Conservation (phyloP, 257 asterid species). For the Nicotiana paniculata region DNA sequence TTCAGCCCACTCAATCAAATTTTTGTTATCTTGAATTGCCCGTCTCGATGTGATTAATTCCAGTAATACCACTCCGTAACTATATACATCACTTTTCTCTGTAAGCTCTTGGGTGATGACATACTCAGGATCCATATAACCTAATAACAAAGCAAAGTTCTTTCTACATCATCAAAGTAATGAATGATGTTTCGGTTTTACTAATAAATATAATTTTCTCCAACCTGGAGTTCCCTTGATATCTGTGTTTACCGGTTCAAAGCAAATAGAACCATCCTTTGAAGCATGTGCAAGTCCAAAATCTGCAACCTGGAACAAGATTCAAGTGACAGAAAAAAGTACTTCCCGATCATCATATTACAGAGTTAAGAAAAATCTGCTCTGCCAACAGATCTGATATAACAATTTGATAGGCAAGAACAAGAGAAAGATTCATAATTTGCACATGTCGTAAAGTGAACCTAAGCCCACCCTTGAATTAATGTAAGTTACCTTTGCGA, state of each 20-base stretch:
- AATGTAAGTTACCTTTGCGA: constrained; percentile 62
- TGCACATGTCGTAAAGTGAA: background rate
- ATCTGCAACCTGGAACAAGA: constrained; percentile 74
- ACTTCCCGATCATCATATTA: background rate
- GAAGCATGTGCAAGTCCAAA: constrained; percentile 97
- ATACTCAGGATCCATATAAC: constrained; percentile 90
- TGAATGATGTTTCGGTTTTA: background rate
- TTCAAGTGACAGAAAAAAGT: background rate
- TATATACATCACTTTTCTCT: constrained; percentile 84
- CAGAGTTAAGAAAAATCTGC: background rate
- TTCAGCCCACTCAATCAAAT: constrained; percentile 81
- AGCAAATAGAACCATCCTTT: constrained; percentile 84
- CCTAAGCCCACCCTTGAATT: background rate
- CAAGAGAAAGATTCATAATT: background rate
- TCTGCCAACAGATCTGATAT: background rate
- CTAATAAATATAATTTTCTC: background rate
- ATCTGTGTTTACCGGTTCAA: constrained; percentile 87
- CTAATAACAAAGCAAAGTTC: constrained; percentile 29
- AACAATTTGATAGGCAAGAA: background rate
- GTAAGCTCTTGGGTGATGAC: constrained; percentile 77
- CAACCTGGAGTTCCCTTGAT: constrained; percentile 95
- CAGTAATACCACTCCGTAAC: constrained; percentile 76
- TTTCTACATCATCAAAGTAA: background rate
- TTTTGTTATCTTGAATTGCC: constrained; percentile 76
- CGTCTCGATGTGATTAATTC: constrained; percentile 70